These are phyloP conservation scores for Perkinsus chesapeaki DNA, from an alignment of 169 alveolate genomes.

Conservation along the genomic window DNA sequence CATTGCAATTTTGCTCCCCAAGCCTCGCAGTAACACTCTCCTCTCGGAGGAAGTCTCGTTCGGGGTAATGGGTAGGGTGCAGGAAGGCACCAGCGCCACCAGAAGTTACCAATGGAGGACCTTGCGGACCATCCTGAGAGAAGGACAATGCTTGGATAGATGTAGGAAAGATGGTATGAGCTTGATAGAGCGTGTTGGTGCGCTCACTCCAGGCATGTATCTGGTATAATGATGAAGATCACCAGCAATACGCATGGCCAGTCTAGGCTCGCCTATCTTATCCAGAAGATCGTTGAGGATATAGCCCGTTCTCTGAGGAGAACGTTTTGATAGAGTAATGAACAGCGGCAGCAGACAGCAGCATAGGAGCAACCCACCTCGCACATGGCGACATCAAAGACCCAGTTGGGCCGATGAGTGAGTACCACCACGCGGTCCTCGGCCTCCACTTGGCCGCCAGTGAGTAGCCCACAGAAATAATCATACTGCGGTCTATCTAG, in stretches of 20 bases:
- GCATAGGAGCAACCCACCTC: not conserved
- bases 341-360: not conserved
- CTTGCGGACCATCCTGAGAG: not conserved
- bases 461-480: constrained; percentile 1
- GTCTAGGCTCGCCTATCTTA: not conserved
- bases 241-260: constrained; percentile 12
- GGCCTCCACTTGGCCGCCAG: not conserved
- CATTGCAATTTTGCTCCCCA: not conserved
- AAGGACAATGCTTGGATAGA: not conserved
- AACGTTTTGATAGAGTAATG: not conserved
- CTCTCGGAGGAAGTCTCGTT: not conserved
- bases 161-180: not conserved
- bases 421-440: not conserved
- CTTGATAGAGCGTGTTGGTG: too few relatives aligned
- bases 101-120: constrained; percentile 3
- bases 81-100: constrained; percentile 17
- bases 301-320: not conserved
- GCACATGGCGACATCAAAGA: not conserved
- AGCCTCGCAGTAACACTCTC: not conserved
- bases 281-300: not conserved
- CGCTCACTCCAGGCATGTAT: constrained; percentile 7
- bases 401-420: constrained; percentile 1
- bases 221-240: constrained; percentile 13
- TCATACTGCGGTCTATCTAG: not conserved
- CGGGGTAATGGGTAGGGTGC: not conserved